Evolutionary conservation across 768 basidiomycete genomes (phyloP), one percentile per base, ranked within the genome.

Genomic region (Agrocybe praecox): DNA sequence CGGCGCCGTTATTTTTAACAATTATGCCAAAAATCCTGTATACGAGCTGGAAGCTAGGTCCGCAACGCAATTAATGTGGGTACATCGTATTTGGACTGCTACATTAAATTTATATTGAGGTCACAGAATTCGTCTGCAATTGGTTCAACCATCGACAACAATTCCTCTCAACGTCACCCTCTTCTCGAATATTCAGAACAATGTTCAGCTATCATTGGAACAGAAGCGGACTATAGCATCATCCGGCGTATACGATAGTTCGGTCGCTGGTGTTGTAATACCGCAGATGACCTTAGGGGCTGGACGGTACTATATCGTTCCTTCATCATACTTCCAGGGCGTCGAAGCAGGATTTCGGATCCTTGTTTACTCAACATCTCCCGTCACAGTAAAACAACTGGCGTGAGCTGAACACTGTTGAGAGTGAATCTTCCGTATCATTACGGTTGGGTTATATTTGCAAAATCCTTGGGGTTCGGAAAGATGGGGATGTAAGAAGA

Each of bases 161-260:
- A 69, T 77, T 6, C 71, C 85, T 0, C 71, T 89, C 52, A 89
- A 92, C 60, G 72, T 90, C 12, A 82, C 88, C 0, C 63, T 91
- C 9, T 86, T 83, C 58, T 70, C 77, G 0, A 65, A 74, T 9
- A 65, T 71, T 14, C 49, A 52, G 29, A 49, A 55, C 19, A 53
- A 59, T 26, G 12, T 61, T 0, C 52, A 70, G 9, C 62, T 59
- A 6, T 59, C 67, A 18, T 53, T 63, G 22, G 45, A 52, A 21
- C 55, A 55, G 15, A 51, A 67, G 18, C 65, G 67, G 8, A 80
- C 80, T 33, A 65, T 91, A 5, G 69, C 78, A 1, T 91, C 92
- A 0, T 93, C 94, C 0, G 94, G 93, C 1, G 82, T 89, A 0
- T 96, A 95, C 65, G 81, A 86, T 22, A 92, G 95, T 58, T 76